phyloP scores from a whole-genome alignment of 768 basidiomycete species.

The Panellus pusillus region DNA sequence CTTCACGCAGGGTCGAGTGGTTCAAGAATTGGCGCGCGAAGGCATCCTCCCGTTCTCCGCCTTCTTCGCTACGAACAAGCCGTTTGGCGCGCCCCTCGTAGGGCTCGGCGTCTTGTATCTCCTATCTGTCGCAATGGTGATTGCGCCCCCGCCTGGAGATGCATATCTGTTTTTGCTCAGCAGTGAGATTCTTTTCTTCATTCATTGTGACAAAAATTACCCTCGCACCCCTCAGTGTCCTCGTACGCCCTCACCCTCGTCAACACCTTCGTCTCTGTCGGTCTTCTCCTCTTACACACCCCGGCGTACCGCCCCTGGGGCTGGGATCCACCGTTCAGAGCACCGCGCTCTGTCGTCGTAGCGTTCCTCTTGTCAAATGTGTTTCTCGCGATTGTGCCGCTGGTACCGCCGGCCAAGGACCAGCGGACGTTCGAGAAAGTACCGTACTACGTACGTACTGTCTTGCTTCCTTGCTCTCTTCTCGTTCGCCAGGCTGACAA shows the following conservation, averaged over 20 bases:
- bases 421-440: conserved; percentile 48
- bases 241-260: conserved; percentile 23
- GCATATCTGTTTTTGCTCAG: conserved; percentile 66
- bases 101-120: conserved; percentile 52
- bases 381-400: conserved; percentile 55
- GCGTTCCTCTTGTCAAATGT: conserved; percentile 62
- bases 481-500: not conserved
- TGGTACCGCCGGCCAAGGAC: conserved; percentile 50
- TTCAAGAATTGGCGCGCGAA: conserved; percentile 64
- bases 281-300: conserved; percentile 32
- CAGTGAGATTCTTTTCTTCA: conserved; percentile 34
- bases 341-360: conserved; percentile 19
- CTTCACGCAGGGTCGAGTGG: conserved; percentile 44
- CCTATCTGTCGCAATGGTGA: conserved; percentile 37
- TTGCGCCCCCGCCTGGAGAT: conserved; percentile 58
- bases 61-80: conserved; percentile 61
- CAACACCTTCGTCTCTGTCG: conserved; percentile 18
- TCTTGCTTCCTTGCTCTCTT: not conserved
- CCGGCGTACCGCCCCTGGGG: conserved; percentile 26
- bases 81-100: conserved; percentile 59
- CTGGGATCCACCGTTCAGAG: conserved; percentile 39
- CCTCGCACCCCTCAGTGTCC: conserved; percentile 14
- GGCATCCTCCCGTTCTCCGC: conserved; percentile 61
- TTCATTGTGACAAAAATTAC: not conserved
- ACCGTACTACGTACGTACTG: conserved; percentile 54